phyloP scores from a whole-genome alignment of 371 early-diverging fungal species.

The Mortierella polycephala region DNA sequence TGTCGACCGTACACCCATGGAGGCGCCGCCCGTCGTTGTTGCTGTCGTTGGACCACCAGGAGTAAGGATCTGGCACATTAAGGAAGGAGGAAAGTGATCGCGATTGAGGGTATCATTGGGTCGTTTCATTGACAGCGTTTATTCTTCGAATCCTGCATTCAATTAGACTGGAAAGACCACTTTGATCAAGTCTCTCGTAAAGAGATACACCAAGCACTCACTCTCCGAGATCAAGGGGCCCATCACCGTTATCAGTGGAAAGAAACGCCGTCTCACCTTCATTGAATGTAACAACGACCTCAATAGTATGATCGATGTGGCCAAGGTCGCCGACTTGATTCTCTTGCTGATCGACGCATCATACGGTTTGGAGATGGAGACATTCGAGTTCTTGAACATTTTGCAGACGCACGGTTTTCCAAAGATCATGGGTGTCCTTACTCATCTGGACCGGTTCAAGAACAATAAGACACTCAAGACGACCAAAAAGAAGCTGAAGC shows the following conservation, averaged over 20 bases:
- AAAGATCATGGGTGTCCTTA: slow-evolving; percentile 97
- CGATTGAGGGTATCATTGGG: slow-evolving; percentile 5
- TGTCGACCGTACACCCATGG: slow-evolving; percentile 93
- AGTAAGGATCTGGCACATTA: slow-evolving; percentile 58
- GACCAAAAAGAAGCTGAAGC: slow-evolving; percentile 95
- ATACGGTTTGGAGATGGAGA: slow-evolving; percentile 99
- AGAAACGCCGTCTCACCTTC: slow-evolving; percentile 95
- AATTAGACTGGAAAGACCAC: slow-evolving; percentile 92
- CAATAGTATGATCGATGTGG: slow-evolving; percentile 97
- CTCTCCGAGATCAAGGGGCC: slow-evolving; percentile 94
- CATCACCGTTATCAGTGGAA: slow-evolving; percentile 95
- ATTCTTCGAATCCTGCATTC: not conserved
- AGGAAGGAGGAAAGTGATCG: not conserved
- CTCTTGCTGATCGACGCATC: slow-evolving; percentile 96
- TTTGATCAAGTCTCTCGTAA: slow-evolving; percentile 94
- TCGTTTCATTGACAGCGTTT: not conserved
- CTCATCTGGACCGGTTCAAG: slow-evolving; percentile 93
- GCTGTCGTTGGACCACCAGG: slow-evolving; percentile 97
- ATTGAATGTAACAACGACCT: slow-evolving; percentile 97
- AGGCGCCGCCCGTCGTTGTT: slow-evolving; percentile 91
- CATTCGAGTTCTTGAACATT: slow-evolving; percentile 98
- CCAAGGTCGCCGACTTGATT: slow-evolving; percentile 98
- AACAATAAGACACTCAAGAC: slow-evolving; percentile 89
- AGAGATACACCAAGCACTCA: slow-evolving; percentile 94
- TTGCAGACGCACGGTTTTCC: slow-evolving; percentile 98